Evolutionary conservation across 257 asterid genomes (phyloP).

Genomic region (Scutellaria galericulata): DNA sequence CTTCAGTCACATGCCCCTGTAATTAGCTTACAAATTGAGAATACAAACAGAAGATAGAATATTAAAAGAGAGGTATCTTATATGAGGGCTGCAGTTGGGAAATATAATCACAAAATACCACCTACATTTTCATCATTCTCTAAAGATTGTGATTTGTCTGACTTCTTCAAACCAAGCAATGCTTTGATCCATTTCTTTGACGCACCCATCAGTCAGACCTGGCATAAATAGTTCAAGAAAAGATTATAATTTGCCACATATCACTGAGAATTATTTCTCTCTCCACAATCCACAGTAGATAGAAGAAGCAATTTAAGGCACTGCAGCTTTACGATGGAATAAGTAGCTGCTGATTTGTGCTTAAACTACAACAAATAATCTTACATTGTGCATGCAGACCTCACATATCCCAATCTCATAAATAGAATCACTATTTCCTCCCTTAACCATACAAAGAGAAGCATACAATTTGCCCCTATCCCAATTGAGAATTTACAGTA

Average conservation of each 20-base stretch:
- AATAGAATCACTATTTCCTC: neutral
- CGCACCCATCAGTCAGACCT: conserved; percentile 79
- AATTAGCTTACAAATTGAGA: conserved; percentile 25
- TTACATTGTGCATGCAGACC: conserved; percentile 6
- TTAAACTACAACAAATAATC: conserved; percentile 11
- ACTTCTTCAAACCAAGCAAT: conserved; percentile 77
- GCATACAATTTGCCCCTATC: neutral
- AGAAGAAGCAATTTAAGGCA: conserved; percentile 7
- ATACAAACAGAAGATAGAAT: neutral
- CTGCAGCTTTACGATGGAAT: conserved; percentile 8
- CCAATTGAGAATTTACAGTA: conserved; percentile 17
- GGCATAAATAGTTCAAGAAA: conserved; percentile 39
- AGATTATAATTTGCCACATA: conserved; percentile 13
- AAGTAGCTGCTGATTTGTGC: conserved; percentile 10
- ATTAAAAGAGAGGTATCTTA: conserved; percentile 7
- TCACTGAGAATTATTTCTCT: conserved; percentile 9
- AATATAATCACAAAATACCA: conserved; percentile 22
- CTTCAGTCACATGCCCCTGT: conserved; percentile 1
- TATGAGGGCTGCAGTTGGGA: conserved; percentile 7
- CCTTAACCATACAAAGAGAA: conserved; percentile 19
- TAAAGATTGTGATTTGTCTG: conserved; percentile 67
- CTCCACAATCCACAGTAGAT: conserved; percentile 6
- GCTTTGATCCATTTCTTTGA: conserved; percentile 90
- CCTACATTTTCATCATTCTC: conserved; percentile 76
- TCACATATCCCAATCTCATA: conserved; percentile 28